Evolutionary conservation across 805 yeast genomes (phyloP).

Genomic region (Spathaspora gorwiae): DNA sequence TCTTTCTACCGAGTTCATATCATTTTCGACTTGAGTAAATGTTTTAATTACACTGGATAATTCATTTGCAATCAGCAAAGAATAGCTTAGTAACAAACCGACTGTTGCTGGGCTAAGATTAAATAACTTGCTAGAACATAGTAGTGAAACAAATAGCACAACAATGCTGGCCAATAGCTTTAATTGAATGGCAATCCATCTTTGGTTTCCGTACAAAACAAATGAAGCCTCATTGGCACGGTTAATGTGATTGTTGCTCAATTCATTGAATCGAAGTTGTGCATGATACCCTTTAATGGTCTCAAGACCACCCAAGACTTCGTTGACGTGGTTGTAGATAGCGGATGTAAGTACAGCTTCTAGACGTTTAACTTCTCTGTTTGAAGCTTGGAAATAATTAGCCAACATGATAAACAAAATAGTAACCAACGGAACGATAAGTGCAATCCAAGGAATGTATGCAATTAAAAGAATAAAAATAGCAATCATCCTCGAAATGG

Average conservation of each 20-base stretch:
- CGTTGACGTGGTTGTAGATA: slow-evolving; percentile 70
- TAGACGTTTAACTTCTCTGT: slow-evolving; percentile 71
- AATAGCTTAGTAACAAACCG: slow-evolving; percentile 65
- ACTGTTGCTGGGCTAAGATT: slow-evolving; percentile 55
- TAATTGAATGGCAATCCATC: slow-evolving; percentile 66
- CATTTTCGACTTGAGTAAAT: slow-evolving; percentile 68
- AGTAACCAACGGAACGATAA: slow-evolving; percentile 53
- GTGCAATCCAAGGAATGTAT: slow-evolving; percentile 72
- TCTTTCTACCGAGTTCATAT: slow-evolving; percentile 74
- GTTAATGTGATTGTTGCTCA: slow-evolving; percentile 46
- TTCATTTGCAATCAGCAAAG: slow-evolving; percentile 51
- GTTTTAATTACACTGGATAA: slow-evolving; percentile 60
- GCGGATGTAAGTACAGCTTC: slow-evolving; percentile 69
- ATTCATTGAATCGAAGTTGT: slow-evolving; percentile 42
- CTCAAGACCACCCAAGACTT: slow-evolving; percentile 59
- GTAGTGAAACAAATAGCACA: slow-evolving; percentile 50
- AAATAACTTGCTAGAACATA: slow-evolving; percentile 60
- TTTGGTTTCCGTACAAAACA: slow-evolving; percentile 59
- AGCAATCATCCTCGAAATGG: slow-evolving; percentile 51
- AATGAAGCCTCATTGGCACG: slow-evolving; percentile 65
- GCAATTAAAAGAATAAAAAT: slow-evolving; percentile 59
- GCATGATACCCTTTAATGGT: slow-evolving; percentile 60
- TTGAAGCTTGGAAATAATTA: slow-evolving; percentile 61
- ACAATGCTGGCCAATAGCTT: slow-evolving; percentile 51
- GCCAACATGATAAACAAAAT: slow-evolving; percentile 42